Evolutionary conservation across 2,329 filamentous ascomycete genomes (phyloP), one percentile per base, ranked within the genome.

Genomic region (Xylariales sp.): DNA sequence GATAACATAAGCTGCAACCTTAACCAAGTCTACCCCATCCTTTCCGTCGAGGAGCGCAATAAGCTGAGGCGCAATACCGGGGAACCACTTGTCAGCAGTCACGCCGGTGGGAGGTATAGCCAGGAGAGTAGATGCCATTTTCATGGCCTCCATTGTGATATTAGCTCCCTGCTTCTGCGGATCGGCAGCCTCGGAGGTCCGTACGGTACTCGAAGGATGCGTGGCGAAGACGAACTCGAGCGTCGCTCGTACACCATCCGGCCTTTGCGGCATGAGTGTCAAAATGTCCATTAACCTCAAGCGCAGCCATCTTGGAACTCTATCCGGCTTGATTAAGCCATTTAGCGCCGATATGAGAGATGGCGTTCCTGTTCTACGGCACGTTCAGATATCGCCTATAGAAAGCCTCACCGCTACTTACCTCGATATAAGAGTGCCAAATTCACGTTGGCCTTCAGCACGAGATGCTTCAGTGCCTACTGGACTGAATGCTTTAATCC

Each of bases 191-290:
- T 71, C 68, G 5, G 65, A 60, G 1, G 57, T 40, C 50, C 61
- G 59, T 43, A 65, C 58, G 5, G 63, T 61, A 48, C 65, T 69
- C 46, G 74, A 71, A 0, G 82, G 76, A 46, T 86, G 82, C 5
- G 85, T 78, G 1, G 82, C 74, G 43, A 86, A 83, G 25, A 88
- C 70, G 53, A 87, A 87, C 54, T 87, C 83, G 46, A 87, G 68
- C 0, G 80, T 83, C 19, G 78, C 74, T 24, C 83, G 73, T 11
- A 88, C 80, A 14, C 84, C 84, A 46, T 78, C 72, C 3, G 66
- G 62, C 4, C 82, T 70, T 19, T 86, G 65, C 1, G 84, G 83
- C 8, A 87, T 54, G 10, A 69, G 56, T 2, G 81, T 78, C 32
- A 88, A 67, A 10, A 74, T 68, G 43, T 69, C 69, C 50, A 82